Evolutionary conservation across 2,329 filamentous ascomycete species (phyloP).

Genomic region (Sarocladiaceae sp.): DNA sequence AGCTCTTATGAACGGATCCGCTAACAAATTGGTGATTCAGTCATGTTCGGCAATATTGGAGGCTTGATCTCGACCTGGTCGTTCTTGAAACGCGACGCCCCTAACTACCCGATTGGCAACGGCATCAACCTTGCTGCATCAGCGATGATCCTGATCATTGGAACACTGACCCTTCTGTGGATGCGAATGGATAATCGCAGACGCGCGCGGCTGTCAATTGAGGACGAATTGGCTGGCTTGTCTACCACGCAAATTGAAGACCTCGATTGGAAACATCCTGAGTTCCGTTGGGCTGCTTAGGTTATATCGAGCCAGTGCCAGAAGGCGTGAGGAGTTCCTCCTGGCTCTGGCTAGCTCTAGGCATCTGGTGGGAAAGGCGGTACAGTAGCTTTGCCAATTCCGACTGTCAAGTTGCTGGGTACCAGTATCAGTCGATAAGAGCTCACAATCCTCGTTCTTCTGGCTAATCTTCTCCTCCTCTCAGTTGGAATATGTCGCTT

Average conservation of each 20-base stretch:
- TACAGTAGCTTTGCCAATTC: too few species aligned
- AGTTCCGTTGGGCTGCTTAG: constrained; percentile 51
- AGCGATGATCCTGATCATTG: constrained; percentile 49
- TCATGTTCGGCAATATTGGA: constrained; percentile 65
- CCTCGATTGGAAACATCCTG: constrained; percentile 65
- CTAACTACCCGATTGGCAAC: constrained; percentile 66
- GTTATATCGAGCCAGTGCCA: constrained; percentile 12
- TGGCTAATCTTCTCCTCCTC: too few species aligned
- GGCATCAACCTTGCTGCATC: constrained; percentile 63
- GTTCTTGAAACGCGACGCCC: constrained; percentile 58
- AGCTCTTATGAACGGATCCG: not conserved
- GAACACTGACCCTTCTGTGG: constrained; percentile 49
- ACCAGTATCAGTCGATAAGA: too few species aligned
- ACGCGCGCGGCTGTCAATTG: constrained; percentile 50
- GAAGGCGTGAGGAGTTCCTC: not conserved
- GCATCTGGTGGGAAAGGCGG: too few species aligned
- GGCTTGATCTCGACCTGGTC: constrained; percentile 60
- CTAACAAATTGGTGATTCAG: constrained; percentile 17
- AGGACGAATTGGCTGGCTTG: constrained; percentile 51
- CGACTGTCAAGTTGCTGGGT: too few species aligned
- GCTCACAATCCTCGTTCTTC: too few species aligned
- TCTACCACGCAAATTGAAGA: constrained; percentile 50
- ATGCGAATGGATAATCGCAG: constrained; percentile 60
- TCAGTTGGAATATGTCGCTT: too few species aligned
- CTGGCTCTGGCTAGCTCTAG: too few species aligned